Evolutionary conservation across 2,329 filamentous ascomycete genomes (phyloP), one percentile per base, ranked within the genome.

Genomic region (Didymella lethalis): DNA sequence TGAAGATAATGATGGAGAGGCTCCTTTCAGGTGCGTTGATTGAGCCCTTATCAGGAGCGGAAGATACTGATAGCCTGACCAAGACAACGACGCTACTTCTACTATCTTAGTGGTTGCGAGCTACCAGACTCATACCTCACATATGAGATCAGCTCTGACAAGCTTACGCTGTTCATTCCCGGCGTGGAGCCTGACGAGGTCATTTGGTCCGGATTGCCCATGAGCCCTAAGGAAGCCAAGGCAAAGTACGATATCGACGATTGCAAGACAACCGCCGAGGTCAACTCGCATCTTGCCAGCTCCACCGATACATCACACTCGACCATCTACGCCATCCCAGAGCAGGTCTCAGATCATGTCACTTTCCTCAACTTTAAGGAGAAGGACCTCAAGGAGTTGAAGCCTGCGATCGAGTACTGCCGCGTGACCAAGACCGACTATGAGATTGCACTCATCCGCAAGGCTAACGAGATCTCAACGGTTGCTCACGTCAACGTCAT

Each of bases 71-170:
- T 46, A 23, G 18, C 25, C 7, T 20, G 11, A 11, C n/a, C 66
- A 43, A 93, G 92, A 65, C 93, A 97, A 79, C 91, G 93, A 63
- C 89, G 95, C 54, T 91, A 88, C 77, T 99, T 99, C 81, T 97
- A 91, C 85, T 99, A 99, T 79, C 83, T 98, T 44, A 94, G 92
- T 25, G 95, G 95, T 68, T 96, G 88, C 73, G 85, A 88, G 62
- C 84, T 96, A 29, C 86, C 93, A 59, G 93, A 97, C 77, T 90
- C 90, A 70, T 88, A 89, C 74, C 85, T 92, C 60, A 85, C 89
- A 56, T 97, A 97, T 81, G 89, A 97, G 65, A 89, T 96, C 57
- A 82, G 85, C 45, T 84, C 86, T 47, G 85, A 88, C 64, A 87
- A 88, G 68, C 86, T 93, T 40, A 96, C 89, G 2, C 87, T 99